Evolutionary conservation across 2,329 filamentous ascomycete genomes (phyloP), one percentile per base, ranked within the genome.

Genomic region (Scopulariopsis brevicaulis): DNA sequence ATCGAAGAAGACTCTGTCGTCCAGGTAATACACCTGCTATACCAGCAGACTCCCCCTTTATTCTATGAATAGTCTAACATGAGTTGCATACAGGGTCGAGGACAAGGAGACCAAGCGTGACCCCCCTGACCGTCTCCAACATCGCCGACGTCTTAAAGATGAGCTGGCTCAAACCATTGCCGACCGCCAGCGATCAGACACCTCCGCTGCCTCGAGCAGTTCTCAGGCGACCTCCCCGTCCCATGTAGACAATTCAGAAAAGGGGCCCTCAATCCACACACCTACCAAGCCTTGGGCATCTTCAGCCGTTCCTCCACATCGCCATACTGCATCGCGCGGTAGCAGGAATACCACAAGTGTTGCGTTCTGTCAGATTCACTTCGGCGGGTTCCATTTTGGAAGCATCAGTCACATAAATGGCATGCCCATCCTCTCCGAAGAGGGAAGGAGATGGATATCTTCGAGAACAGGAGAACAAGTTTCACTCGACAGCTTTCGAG

Each of bases 371-470:
- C 20, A 67, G 79, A 4, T 73, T 78, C 63, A 78, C 78, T 40
- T 40, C 60, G 74, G 74, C 4, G 77, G 77, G 0, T 69, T 72
- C 53, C 70, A 76, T 58, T 65, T 80, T 12, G 77, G 77, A 11
- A 69, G 70, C 14, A 73, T 79, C 37, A 78, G 73, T 62, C 66
- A 73, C 7, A 70, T 73, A 53, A 77, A 74, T n/a, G 77, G 78
- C 10, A 72, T 80, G 1, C 78, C 78, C 0, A 72, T 78, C 43
- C 70, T 81, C 51, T 76, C 78, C 0, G 64, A 68, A 0, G 70
- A 75, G 15, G 77, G 78, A 5, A 72, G 72, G 56, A 64, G 74
- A 62, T 80, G 77, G 76, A 74, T 81, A 40, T 68, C 71, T 35
- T 67, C 75, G 15, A 69, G 71, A 32, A 75, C 76, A 1, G 78